Base-by-base conservation (phyloP, 2,329 filamentous ascomycete genomes). In the Aspergillus amoenus region DNA sequence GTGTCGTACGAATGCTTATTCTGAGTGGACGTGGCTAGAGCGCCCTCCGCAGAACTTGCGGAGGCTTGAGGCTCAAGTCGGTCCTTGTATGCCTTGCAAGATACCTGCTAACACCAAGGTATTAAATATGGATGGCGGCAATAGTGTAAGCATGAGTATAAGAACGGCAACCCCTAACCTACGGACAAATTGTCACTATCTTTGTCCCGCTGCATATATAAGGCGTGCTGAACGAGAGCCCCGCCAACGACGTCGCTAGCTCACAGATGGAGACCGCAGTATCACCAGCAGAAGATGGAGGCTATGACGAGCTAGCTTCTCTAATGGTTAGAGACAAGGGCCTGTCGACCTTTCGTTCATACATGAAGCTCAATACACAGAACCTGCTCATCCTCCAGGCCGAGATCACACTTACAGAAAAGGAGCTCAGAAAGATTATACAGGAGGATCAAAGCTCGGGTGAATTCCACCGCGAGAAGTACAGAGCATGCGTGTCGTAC, bases 371-470 rank as follows among this genome's bases (percentile, higher is more conserved):
- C 3, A 60, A 60, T 30, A 27, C 48, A 3, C 55, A 58, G 34
- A 62, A 60, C 18, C 24, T 62, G 2, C 45, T 62, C 7, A 57
- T 52, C 34, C 37, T 55, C 3, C 60, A 62, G 44, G 57, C 60
- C 1, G 52, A 62, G 22, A 32, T 62, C 2, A 52, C 30, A 2
- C 32, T 42, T n/a, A 13, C 57, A 6, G 43, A 50, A 17, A 37
- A 42, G 2, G 60, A 62, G 3, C 45, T 62, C 2, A 18, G 54
- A 1, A 8, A 40, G 0, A 54, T 62, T 2, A 56, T 58, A 11
- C 17, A 17, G 3, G 12, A 50, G 1, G 60, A 62, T n/a, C 24
- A 42, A 22, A 6, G n/a, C 3, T 43, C 40, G 2, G 5, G 13
- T 3, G 12, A 51, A 3, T 22, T 43, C 2, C 13, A 7, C 11